Evolutionary conservation across 345 rosid genomes (phyloP), one percentile per base, ranked within the genome.

Genomic region (Salix purpurea): DNA sequence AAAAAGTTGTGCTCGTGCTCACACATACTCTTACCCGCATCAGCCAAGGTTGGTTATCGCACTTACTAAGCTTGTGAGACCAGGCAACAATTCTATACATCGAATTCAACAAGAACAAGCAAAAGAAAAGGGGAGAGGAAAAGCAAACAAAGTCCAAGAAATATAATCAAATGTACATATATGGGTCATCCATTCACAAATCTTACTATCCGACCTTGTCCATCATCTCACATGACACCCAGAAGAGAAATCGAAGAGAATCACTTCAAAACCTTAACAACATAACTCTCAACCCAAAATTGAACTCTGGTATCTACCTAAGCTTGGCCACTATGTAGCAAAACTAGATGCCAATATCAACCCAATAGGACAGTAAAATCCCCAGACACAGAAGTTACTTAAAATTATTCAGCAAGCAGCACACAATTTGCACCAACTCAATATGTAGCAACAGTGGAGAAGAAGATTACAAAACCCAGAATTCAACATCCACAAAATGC

Each of bases 271-370:
- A 39, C 39, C 66, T 32, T 28, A 28, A 50, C 40, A 64, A 16
- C 36, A 60, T 52, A 73, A 28, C 61, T 64, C 44, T 64, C 60
- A 74, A 19, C 68, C 18, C 9, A 30, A 28, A 62, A 62, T 36
- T 44, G 19, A 39, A 73, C 64, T 28, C 23, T 6, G 19, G 30
- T 14, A 37, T 78, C 69, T 56, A 77, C 75, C 23, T 14, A 30
- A 73, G 24, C 54, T 30, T 26, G 26, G 72, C 71, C 78, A 70
- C 69, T 61, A 80, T 66, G 61, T 67, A 67, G 76, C 36, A 70
- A 69, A 24, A 50, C 21, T 75, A 77, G 77, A 77, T 70, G 71
- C 76, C 48, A 67, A 65, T 74, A 46, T 71, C 52, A 74, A 71
- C 60, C 66, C 67, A 36, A 42, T 44, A 39, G 28, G 28, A 67